Base-by-base conservation (phyloP, 192 early-diverging fungal species). In the Gryganskiella cystojenkinii region DNA sequence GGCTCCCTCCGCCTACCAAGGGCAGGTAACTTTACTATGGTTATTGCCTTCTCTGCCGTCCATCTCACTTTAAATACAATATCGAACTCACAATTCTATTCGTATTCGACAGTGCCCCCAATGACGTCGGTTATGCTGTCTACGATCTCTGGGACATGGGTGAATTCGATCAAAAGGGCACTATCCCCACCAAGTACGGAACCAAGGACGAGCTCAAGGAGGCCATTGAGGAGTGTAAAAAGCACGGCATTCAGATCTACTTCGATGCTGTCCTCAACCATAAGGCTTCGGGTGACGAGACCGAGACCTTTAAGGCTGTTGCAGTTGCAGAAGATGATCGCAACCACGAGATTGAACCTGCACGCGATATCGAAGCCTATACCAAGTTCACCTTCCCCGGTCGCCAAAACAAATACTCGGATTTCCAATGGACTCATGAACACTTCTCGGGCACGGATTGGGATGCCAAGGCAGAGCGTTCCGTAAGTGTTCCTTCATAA, bases 121-220 rank as follows among this genome's bases (percentile, higher is more conserved):
- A 58, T 27, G 71, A 79, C 68, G 79, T 81, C 14, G 84, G 84
- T 7, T 85, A 85, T 57, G 82, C 67, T 19, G 42, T 52, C 11
- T 85, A 85, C 56, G 84, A 85, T 57, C 65, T 85, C n/a, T 85
- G 81, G 81, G 84, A 85, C 49, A 54, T 85, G 40, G 84, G 84
- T 4, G 81, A 85, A 33, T 85, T 83, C 55, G 79, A 85, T 46
- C 84, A 85, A 44, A 85, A 85, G 45, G 74, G 74, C n/a, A 68
- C 69, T 0, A 54, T 82, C n/a, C 58, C 79, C 6, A 85, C 84
- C 25, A 85, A 85, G 53, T 85, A 83, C 37, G 84, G 84, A 14
- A 82, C 84, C 40, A 83, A 83, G 31, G 64, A 70, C 25, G 72
- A 83, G 52, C 80, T 85, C 28, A 52, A 67, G 35, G 80, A 57